A percentile compares a stretch with the other conserved stretches of the same genome.
phyloP scores from a whole-genome alignment of 129 eudicot species.

The Centaurea solstitialis region DNA sequence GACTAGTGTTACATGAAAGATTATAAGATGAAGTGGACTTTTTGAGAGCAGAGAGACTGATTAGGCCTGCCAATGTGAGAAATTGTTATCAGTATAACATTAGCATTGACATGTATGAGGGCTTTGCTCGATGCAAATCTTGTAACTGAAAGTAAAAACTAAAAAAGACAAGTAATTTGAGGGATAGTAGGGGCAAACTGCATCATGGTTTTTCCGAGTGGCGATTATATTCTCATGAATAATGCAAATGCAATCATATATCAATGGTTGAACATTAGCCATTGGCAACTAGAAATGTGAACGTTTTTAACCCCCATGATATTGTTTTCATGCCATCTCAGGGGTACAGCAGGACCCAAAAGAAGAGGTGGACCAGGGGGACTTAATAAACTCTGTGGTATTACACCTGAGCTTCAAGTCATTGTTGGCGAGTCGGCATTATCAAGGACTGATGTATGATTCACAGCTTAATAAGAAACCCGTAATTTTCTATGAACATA shows the following conservation, averaged over 20 bases:
- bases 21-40: neutral
- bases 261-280: neutral
- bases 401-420: conserved; percentile 82
- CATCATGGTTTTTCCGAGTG: neutral
- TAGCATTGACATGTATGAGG: neutral
- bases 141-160: neutral
- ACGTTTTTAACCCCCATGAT: neutral
- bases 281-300: neutral
- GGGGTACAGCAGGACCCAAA: conserved; percentile 60
- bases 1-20: conserved; percentile 2
- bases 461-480: neutral
- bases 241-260: neutral
- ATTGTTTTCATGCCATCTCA: conserved; percentile 21
- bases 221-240: neutral
- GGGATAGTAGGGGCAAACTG: conserved; percentile 2
- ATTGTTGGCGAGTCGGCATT: conserved; percentile 80
- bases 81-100: neutral
- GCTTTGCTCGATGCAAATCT: neutral
- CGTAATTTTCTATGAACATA: neutral
- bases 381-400: conserved; percentile 79
- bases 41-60: neutral
- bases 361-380: conserved; percentile 98
- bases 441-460: conserved; percentile 86
- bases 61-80: neutral
- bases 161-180: neutral